Evolutionary conservation across 768 basidiomycete genomes (phyloP).

Genomic region (Clathrus columnatus): DNA sequence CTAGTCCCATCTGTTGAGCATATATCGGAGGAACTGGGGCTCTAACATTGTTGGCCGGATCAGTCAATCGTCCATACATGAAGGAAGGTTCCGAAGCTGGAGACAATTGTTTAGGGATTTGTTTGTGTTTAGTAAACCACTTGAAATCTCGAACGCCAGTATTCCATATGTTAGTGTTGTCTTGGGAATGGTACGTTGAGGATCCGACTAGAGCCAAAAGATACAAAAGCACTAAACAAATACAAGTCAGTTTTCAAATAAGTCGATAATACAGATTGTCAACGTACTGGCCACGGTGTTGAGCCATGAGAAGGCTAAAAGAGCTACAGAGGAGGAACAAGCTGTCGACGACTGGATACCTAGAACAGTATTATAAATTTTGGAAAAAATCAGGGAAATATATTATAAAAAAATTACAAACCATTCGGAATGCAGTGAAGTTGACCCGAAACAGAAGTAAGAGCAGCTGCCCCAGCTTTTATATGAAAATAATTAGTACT

Average conservation of each 20-base stretch:
- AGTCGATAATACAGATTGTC: neutral
- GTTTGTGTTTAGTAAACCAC: constrained; percentile 24
- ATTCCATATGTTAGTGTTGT: constrained; percentile 45
- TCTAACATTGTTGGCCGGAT: constrained; percentile 13
- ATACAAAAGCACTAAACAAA: constrained; percentile 46
- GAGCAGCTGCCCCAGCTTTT: constrained; percentile 46
- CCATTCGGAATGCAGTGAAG: constrained; percentile 27
- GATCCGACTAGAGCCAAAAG: constrained; percentile 39
- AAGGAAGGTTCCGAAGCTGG: constrained; percentile 22
- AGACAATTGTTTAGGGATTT: constrained; percentile 34
- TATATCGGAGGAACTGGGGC: constrained; percentile 12
- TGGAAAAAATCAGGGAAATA: neutral
- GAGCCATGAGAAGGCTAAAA: constrained; percentile 56
- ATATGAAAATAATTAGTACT: constrained; percentile 1
- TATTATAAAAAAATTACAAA: constrained; percentile 8
- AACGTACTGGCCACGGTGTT: constrained; percentile 34
- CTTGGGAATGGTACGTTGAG: constrained; percentile 34
- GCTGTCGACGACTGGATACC: neutral
- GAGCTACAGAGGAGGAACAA: constrained; percentile 47
- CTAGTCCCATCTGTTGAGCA: constrained; percentile 9
- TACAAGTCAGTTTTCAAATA: constrained; percentile 6
- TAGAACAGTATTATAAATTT: neutral
- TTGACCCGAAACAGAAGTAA: constrained; percentile 32
- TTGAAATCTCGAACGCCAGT: constrained; percentile 38
- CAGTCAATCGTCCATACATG: constrained; percentile 16